Conservation (phyloP, 2,329 filamentous ascomycete species). For the Neoarthrinium moseri region DNA sequence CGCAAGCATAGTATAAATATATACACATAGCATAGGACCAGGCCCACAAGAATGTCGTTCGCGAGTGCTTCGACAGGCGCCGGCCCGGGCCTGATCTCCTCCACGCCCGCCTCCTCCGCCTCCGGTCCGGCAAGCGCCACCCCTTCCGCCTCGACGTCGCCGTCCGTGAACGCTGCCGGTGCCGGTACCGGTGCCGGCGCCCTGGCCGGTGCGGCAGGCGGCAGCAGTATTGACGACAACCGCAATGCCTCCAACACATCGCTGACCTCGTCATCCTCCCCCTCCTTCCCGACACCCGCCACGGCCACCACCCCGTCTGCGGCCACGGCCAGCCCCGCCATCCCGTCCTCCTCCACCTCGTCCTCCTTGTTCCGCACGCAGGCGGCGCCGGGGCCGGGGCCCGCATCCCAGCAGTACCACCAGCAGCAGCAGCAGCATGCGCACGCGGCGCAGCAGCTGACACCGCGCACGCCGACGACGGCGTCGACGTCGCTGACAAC, state of each 20-base stretch:
- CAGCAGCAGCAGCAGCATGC: background rate
- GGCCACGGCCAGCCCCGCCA: background rate
- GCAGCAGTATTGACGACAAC: background rate
- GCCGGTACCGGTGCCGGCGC: background rate
- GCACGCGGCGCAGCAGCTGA: slow-evolving; percentile 10
- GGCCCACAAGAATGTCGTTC: too few relatives aligned
- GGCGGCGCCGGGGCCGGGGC: background rate
- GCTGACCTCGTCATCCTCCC: slow-evolving; percentile 12
- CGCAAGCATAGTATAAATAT: too few relatives aligned
- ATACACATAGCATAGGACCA: too few relatives aligned
- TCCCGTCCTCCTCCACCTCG: background rate
- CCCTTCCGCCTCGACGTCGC: background rate
- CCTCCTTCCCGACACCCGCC: background rate
- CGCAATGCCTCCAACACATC: slow-evolving; percentile 8
- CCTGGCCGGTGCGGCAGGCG: background rate
- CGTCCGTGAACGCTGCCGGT: background rate
- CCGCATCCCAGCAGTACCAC: too few relatives aligned
- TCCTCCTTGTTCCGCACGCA: slow-evolving; percentile 1
- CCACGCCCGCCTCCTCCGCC: too few relatives aligned
- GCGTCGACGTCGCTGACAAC: slow-evolving; percentile 9
- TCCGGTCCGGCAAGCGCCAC: too few relatives aligned
- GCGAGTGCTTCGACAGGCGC: too few relatives aligned
- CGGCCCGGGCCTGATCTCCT: too few relatives aligned
- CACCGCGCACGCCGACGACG: slow-evolving; percentile 6
- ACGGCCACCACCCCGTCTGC: background rate